Evolutionary conservation across 2,329 filamentous ascomycete genomes (phyloP), one percentile per base, ranked within the genome.

Genomic region (Bipolaris gigantea): DNA sequence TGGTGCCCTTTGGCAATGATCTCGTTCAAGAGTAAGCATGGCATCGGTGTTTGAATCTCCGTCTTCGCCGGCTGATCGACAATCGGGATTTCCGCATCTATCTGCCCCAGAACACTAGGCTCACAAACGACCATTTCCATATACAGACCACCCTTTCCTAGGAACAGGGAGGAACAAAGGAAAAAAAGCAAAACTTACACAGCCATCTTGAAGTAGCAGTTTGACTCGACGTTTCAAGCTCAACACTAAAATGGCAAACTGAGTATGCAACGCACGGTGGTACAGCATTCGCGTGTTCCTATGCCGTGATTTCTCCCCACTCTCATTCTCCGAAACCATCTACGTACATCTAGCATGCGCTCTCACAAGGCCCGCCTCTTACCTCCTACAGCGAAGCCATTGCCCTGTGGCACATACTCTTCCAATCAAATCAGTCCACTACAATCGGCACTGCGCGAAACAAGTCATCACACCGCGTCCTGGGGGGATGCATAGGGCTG

Each of bases 291-390:
- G 32, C 48, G 10, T 51, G 23, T 50, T 61, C 13, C 11, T 55
- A 50, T 43, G 50, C 58, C 60, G 60, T 44, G 55, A 53, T 56
- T 62, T 52, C 60, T 57, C 60, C 60, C 60, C 60, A 59, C 60
- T 49, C 34, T 35, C 43, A 59, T 62, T 62, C 49, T 57, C 60
- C 60, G 60, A 61, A 61, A 42, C 41, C 38, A 44, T 34, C 36
- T 39, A 38, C 51, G 44, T 18, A 40, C 38, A 39, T 27, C 51
- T n/a, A 38, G 32, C 35, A 39, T 23, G 36, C 36, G 8, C 9
- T 25, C 27, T 30, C 27, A 10, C 10, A 30, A 30, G 4, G 27
- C 27, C 27, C 27, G 10, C 27, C 10, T 30, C 27, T 30, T 30
- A 13, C 27, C 27, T 30, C 27, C 13, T 30, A 30, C 27, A 30